Evolutionary conservation across 495 filamentous ascomycete species (phyloP).

Genomic region (Neurospora tetraspora): DNA sequence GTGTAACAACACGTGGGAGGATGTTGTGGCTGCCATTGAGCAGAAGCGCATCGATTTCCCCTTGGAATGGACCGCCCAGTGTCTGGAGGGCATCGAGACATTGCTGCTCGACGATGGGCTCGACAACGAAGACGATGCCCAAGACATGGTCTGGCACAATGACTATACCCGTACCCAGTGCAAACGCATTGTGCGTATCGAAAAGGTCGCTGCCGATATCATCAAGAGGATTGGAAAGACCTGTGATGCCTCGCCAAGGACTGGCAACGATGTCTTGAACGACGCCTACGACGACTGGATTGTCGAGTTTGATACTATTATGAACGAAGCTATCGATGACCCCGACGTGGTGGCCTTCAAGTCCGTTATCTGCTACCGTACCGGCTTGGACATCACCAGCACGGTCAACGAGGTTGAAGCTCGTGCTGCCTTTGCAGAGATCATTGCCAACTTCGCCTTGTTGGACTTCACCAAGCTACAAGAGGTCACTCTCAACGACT

Average conservation of each 20-base stretch:
- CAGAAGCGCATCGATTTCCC: constrained; percentile 44
- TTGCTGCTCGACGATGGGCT: constrained; percentile 76
- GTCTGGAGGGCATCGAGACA: constrained; percentile 65
- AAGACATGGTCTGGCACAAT: constrained; percentile 61
- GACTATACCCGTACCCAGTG: constrained; percentile 49
- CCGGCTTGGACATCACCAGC: constrained; percentile 51
- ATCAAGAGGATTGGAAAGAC: constrained; percentile 38
- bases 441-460: constrained; percentile 17
- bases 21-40: constrained; percentile 50
- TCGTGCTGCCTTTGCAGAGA: constrained; percentile 15
- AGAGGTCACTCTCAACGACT: constrained; percentile 52
- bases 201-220: constrained; percentile 59
- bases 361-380: constrained; percentile 74
- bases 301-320: constrained; percentile 26
- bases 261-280: constrained; percentile 14
- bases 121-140: constrained; percentile 42
- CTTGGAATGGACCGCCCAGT: constrained; percentile 49
- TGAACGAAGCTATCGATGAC: constrained; percentile 48
- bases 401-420: constrained; percentile 16
- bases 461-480: constrained; percentile 40
- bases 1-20: constrained; percentile 50
- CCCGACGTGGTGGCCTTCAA: constrained; percentile 75
- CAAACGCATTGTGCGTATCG: constrained; percentile 76
- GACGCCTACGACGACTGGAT: constrained; percentile 21
- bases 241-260: constrained; percentile 4